A percentile compares a stretch with the other conserved stretches of the same genome.
These are phyloP conservation scores for Arctium lappa DNA, from an alignment of 129 eudicot genomes.

Conservation along the genomic window DNA sequence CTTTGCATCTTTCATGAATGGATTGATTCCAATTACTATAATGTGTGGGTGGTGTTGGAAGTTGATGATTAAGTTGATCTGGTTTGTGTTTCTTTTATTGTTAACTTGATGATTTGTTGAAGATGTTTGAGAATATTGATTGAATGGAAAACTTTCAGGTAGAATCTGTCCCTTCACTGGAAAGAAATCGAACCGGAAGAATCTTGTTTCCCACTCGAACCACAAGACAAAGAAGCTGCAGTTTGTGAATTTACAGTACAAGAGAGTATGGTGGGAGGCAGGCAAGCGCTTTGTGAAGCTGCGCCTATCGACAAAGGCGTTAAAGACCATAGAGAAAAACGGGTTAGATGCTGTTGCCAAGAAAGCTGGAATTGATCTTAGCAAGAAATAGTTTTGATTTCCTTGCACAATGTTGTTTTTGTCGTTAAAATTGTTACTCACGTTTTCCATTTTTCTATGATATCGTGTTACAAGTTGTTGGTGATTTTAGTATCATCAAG, in stretches of 20 bases:
- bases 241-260: conserved; percentile 86
- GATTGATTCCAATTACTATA: conserved; percentile 1
- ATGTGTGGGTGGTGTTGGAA: not conserved
- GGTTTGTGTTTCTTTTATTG: not conserved
- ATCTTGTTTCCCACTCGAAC: conserved; percentile 83
- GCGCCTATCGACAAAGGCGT: conserved; percentile 83
- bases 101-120: not conserved
- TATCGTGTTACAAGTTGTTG: conserved; percentile 11
- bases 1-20: not conserved
- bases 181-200: conserved; percentile 85
- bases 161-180: conserved; percentile 94
- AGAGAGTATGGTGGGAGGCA: conserved; percentile 97
- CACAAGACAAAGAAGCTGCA: conserved; percentile 82
- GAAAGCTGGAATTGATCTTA: conserved; percentile 95
- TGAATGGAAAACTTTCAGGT: conserved; percentile 48
- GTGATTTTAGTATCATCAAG: not conserved
- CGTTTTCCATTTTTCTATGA: conserved; percentile 14
- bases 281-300: conserved; percentile 86
- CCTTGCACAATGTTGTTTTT: conserved; percentile 16
- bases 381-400: conserved; percentile 45
- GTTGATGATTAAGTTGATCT: not conserved
- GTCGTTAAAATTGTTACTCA: conserved; percentile 11
- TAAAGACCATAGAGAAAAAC: conserved; percentile 92
- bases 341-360: conserved; percentile 93
- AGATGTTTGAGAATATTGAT: not conserved